Conservation (phyloP, 2,329 filamentous ascomycete species). For the Aspergillus floridensis region DNA sequence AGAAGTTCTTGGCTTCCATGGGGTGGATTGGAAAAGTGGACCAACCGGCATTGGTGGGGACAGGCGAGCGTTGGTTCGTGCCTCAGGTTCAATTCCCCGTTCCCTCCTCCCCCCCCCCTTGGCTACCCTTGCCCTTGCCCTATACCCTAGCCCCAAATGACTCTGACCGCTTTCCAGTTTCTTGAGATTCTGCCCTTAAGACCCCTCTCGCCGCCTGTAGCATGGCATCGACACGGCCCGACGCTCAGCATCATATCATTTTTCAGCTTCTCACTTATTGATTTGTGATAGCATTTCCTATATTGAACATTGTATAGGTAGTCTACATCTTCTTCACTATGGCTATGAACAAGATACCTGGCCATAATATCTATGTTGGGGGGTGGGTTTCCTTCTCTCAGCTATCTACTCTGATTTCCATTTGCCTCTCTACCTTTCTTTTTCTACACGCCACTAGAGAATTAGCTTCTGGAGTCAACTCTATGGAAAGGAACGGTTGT, state of each 20-base stretch:
- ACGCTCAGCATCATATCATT: conserved; percentile 1
- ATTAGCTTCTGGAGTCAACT: conserved; percentile 4
- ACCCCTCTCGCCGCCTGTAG: background rate
- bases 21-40: background rate
- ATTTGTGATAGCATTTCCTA: background rate
- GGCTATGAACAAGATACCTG: conserved; percentile 64
- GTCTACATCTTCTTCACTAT: conserved; percentile 18
- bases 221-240: background rate
- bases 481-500: background rate
- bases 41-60: background rate
- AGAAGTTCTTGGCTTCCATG: background rate
- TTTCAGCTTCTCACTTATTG: background rate
- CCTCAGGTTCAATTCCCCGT: conserved; percentile 7
- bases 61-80: background rate
- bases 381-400: conserved; percentile 53
- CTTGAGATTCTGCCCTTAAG: background rate
- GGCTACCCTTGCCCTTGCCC: conserved; percentile 20
- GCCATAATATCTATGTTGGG: conserved; percentile 72
- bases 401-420: conserved; percentile 3
- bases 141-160: conserved; percentile 15
- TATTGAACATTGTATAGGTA: background rate
- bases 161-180: background rate
- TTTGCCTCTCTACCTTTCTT: background rate
- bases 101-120: no score
- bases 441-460: background rate